Base-by-base conservation (phyloP, 2,329 filamentous ascomycete species). In the Aspergillus sojae region DNA sequence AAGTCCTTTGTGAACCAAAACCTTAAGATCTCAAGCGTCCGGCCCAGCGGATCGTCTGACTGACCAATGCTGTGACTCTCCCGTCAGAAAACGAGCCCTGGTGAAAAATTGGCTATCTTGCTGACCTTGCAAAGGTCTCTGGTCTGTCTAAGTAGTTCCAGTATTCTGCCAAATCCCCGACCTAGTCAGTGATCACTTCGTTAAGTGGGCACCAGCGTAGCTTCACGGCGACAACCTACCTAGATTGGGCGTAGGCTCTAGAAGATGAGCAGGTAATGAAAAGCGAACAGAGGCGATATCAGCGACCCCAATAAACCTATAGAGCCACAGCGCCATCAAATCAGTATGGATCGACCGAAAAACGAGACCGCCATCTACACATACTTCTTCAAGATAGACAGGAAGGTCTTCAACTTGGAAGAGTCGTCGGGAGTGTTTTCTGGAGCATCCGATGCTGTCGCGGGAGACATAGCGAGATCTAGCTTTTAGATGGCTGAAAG, bases 1-100 rank as follows among this genome's bases (percentile, higher is more conserved):
- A 99, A 79, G 78, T 99, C 95, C 79, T 99, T 99, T 67, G 95
- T 98, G 74, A 98, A 96, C 95, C 95, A 99, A 80, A 98, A 99
- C 64, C 94, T 89, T 71, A 98, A 81, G 34, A 96, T 93, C 74
- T 94, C 94, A 58, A 99, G 86, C 92, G 97, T 97, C 70, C 95
- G 93, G 71, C 95, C 94, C 61, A 98, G 83, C 12, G 91, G 87
- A 71, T 98, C 93, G 71, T 98, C 91, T 21, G 94, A 95, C 72
- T 94, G 94, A 72, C 94, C 95, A 73, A 91, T 90, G 68, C 88
- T 89, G 72, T 69, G 65, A 67, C 63, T 65, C 59, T 65, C 61
- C 60, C 57, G 76, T 84, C 73, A 83, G 81, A 74, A 71, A 61
- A 68, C 57, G 57, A 63, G 62, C 45, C 61, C 65, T 50, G 63